Evolutionary conservation across 2,329 filamentous ascomycete species (phyloP), one percentile per base, ranked within the genome.

Genomic region (Phialemoniopsis sp.): DNA sequence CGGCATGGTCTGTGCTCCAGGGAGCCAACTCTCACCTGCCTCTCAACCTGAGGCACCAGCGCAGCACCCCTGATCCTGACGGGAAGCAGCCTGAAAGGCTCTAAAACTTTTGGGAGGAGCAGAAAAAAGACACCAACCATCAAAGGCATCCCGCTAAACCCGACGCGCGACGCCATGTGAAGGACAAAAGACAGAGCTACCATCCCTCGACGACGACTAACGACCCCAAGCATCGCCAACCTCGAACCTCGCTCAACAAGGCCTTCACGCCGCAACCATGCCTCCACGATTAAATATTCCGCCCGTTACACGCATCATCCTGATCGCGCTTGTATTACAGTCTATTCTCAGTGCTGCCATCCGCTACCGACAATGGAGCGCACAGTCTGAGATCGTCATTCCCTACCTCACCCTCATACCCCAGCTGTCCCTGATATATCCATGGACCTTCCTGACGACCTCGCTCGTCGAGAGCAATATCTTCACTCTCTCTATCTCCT

Each of bases 381-480:
- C 68, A 55, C 70, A 78, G 61, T 76, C 68, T 53, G 72, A 74
- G 57, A 82, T 85, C 49, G 79, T 88, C 51, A 81, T 93, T 43
- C 89, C 91, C 44, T 97, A 91, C 68, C 75, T 98, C 44, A 87
- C 86, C 39, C 77, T 97, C 45, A 80, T 97, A 32, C 93, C 93
- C 7, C 82, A 88, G 53, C 71, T 82, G 40, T 91, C 89, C 42
- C 69, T 95, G 43, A 76, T 87, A 55, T 96, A 95, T 58, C 93
- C 93, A 1, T 98, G 93, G 93, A 94, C 89, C 1, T 85, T 95
- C 48, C 54, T 94, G 40, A 87, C 87, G 3, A 85, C 89, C 3
- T 87, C 89, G 0, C 76, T 96, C 41, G 89, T 96, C 36, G 93
- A 98, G 68, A 86, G 88, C 63, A 97, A 97, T 61, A 72, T 97